These are phyloP conservation scores for Aphanocladium album DNA, from an alignment of 2,329 filamentous ascomycete species.

Conservation along the genomic window DNA sequence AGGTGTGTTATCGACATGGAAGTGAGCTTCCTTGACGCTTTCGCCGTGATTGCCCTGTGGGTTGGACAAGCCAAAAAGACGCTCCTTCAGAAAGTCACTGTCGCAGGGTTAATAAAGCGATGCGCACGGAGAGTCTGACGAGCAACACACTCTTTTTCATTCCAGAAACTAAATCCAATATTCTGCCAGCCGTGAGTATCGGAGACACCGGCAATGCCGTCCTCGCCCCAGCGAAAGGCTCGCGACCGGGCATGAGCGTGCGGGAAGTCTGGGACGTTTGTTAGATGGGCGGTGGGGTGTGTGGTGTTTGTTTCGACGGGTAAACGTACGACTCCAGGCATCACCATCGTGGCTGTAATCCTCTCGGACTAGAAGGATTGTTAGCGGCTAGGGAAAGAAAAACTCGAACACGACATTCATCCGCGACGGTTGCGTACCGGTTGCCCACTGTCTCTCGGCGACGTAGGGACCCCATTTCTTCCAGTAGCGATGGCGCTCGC, in stretches of 20 bases:
- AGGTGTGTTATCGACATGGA: constrained; percentile 92
- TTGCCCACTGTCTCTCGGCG: constrained; percentile 92
- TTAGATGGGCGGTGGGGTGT: neutral
- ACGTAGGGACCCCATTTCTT: constrained; percentile 97
- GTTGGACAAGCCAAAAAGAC: constrained; percentile 91
- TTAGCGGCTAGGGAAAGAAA: constrained; percentile 17
- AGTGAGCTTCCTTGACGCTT: constrained; percentile 94
- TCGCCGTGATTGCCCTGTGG: constrained; percentile 97
- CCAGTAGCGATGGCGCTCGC: constrained; percentile 83
- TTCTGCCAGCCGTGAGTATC: constrained; percentile 90
- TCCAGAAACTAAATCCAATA: constrained; percentile 96
- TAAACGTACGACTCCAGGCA: constrained; percentile 80
- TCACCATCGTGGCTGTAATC: constrained; percentile 88
- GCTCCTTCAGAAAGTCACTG: constrained; percentile 89
- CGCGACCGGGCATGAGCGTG: constrained; percentile 87
- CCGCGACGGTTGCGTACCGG: constrained; percentile 48
- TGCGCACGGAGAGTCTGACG: neutral
- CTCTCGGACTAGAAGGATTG: constrained; percentile 60
- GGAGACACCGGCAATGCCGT: constrained; percentile 90
- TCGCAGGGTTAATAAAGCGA: constrained; percentile 32
- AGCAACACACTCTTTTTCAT: constrained; percentile 76
- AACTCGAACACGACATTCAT: neutral
- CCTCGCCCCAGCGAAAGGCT: constrained; percentile 92
- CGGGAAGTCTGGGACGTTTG: constrained; percentile 65
- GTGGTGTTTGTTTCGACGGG: constrained; percentile 21